Conservation (phyloP, 495 filamentous ascomycete species). For the Hypoxylon trugodes region DNA sequence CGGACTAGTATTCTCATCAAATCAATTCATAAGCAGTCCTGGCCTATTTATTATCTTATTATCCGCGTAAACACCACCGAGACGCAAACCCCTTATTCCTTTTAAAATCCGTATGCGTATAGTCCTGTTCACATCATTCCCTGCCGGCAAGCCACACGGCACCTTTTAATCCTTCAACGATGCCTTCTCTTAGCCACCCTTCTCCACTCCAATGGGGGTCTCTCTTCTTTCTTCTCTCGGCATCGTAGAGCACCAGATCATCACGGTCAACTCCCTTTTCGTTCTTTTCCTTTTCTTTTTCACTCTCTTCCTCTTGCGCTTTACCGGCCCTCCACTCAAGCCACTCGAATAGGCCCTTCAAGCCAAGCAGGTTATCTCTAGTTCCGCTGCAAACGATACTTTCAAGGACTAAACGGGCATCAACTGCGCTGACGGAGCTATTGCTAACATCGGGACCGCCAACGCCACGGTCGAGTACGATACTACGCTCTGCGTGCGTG, state of each 20-base stretch:
- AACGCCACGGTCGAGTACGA: slow-evolving; percentile 67
- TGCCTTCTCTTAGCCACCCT: slow-evolving; percentile 61
- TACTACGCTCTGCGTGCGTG: slow-evolving; percentile 76
- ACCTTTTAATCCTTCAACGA: slow-evolving; percentile 64
- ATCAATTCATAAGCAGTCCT: no score
- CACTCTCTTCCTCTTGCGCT: slow-evolving; percentile 21
- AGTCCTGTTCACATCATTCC: slow-evolving; percentile 22
- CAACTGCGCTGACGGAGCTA: slow-evolving; percentile 71
- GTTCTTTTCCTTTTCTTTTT: slow-evolving; percentile 26
- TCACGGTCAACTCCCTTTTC: slow-evolving; percentile 10
- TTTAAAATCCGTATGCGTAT: neutral
- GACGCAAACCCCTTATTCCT: no score
- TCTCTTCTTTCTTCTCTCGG: no score
- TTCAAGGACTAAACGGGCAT: slow-evolving; percentile 77
- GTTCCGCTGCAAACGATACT: slow-evolving; percentile 66
- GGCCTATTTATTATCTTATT: no score
- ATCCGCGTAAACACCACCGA: no score
- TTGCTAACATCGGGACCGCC: slow-evolving; percentile 59
- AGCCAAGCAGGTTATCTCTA: slow-evolving; percentile 75
- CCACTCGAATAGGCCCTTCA: slow-evolving; percentile 85
- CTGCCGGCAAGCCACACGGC: slow-evolving; percentile 62
- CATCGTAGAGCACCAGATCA: slow-evolving; percentile 20
- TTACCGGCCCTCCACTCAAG: slow-evolving; percentile 59
- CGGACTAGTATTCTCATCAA: no score
- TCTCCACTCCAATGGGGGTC: slow-evolving; percentile 42